phyloP scores from a whole-genome alignment of 768 basidiomycete genomes.

The Podaxis rugospora region DNA sequence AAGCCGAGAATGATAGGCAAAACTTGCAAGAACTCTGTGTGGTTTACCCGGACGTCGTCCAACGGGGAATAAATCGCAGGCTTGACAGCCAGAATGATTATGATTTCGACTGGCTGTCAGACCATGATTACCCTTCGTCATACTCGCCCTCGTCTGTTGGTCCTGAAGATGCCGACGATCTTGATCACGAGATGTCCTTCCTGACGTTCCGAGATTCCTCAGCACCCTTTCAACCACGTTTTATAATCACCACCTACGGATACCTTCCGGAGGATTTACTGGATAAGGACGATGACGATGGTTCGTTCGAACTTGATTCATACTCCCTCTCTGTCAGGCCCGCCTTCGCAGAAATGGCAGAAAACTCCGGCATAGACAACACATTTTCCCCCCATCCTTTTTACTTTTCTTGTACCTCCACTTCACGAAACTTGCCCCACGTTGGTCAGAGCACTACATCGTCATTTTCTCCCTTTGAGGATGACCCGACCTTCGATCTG shows the following conservation, averaged over 20 bases:
- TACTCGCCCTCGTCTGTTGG: not conserved
- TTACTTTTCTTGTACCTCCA: slow-evolving; percentile 47
- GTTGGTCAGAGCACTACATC: not conserved
- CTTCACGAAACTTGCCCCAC: slow-evolving; percentile 25
- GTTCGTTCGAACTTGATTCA: not conserved
- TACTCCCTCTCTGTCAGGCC: not conserved
- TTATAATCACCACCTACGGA: not conserved
- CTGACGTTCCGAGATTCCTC: not conserved
- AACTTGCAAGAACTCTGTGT: not conserved
- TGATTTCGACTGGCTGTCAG: slow-evolving; percentile 2
- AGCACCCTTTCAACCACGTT: not conserved
- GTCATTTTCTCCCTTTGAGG: slow-evolving; percentile 43
- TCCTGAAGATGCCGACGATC: not conserved
- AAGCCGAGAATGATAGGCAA: not conserved
- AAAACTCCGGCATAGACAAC: not conserved
- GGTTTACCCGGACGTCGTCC: not conserved
- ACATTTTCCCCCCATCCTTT: slow-evolving; percentile 16
- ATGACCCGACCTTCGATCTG: slow-evolving; percentile 35
- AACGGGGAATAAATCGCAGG: not conserved
- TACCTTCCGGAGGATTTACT: slow-evolving; percentile 2
- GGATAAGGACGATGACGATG: not conserved
- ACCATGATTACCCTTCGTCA: slow-evolving; percentile 6
- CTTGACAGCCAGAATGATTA: not conserved
- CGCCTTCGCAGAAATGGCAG: not conserved
- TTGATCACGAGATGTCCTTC: not conserved